Conservation (phyloP, 768 basidiomycete species). For the Daedaleopsis nitida region DNA sequence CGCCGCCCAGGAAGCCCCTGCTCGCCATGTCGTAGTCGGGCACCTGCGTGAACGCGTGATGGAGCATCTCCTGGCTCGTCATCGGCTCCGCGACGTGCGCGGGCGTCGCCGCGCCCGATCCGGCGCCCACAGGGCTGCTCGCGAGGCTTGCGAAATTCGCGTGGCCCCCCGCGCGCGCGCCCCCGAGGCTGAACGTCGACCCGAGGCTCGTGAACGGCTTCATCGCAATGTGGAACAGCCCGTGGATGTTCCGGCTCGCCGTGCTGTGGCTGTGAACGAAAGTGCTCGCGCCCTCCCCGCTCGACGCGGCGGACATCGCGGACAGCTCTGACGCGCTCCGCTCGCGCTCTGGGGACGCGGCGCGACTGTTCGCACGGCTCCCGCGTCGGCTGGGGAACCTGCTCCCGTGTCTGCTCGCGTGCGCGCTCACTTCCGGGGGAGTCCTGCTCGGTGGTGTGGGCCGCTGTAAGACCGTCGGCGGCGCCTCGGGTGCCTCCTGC, state of each 20-base stretch:
- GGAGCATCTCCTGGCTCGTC: slow-evolving; percentile 44
- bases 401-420: slow-evolving; percentile 20
- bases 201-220: slow-evolving; percentile 58
- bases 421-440: slow-evolving; percentile 31
- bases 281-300: slow-evolving; percentile 40
- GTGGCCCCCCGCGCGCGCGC: slow-evolving; percentile 37
- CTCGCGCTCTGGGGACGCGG: slow-evolving; percentile 59
- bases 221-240: slow-evolving; percentile 60
- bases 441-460: slow-evolving; percentile 30
- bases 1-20: slow-evolving; percentile 84
- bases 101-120: slow-evolving; percentile 12
- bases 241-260: slow-evolving; percentile 53
- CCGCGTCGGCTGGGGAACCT: slow-evolving; percentile 29
- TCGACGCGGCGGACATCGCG: slow-evolving; percentile 6
- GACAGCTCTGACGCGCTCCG: slow-evolving; percentile 9
- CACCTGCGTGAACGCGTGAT: slow-evolving; percentile 72
- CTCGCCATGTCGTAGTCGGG: slow-evolving; percentile 87
- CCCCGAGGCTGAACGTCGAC: slow-evolving; percentile 42
- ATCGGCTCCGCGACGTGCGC: slow-evolving; percentile 23
- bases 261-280: slow-evolving; percentile 52
- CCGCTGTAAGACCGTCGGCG: slow-evolving; percentile 28
- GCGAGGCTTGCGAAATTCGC: slow-evolving; percentile 30
- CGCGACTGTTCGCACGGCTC: slow-evolving; percentile 39
- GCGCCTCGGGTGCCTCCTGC: slow-evolving; percentile 34
- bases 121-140: slow-evolving; percentile 7